Percentiles rank a stretch among this genome's conserved stretches.
Conservation (phyloP, 2,329 filamentous ascomycete genomes). For the Pseudogymnoascus sp. region DNA sequence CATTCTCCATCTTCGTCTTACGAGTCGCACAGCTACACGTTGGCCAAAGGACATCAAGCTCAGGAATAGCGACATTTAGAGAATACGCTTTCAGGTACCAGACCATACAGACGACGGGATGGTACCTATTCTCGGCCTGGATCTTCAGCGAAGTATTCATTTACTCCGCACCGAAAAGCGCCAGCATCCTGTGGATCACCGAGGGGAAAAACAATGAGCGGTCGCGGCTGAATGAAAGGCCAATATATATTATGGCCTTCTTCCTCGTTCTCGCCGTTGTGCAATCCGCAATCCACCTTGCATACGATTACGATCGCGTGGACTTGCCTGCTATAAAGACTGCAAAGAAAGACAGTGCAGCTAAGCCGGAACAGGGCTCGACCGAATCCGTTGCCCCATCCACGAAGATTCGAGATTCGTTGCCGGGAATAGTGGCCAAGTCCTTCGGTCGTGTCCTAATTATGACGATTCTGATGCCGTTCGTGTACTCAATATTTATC, state of each 20-base stretch:
- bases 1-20: conserved; percentile 72
- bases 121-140: conserved; percentile 71
- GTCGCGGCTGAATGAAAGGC: conserved; percentile 74
- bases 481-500: conserved; percentile 57
- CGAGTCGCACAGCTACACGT: conserved; percentile 79
- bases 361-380: conserved; percentile 9
- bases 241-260: conserved; percentile 70
- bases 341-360: conserved; percentile 19
- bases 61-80: conserved; percentile 57
- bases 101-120: conserved; percentile 62
- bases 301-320: conserved; percentile 61
- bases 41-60: conserved; percentile 63
- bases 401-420: conserved; percentile 30
- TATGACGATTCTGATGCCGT: conserved; percentile 38
- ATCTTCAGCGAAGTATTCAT: conserved; percentile 77
- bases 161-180: conserved; percentile 54
- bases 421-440: conserved; percentile 11
- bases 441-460: conserved; percentile 30
- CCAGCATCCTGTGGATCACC: conserved; percentile 67
- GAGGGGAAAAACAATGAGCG: conserved; percentile 63
- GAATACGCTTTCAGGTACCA: conserved; percentile 47
- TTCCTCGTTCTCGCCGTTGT: conserved; percentile 60
- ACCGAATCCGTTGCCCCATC: conserved; percentile 29
- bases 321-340: conserved; percentile 35
- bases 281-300: conserved; percentile 66